Base-by-base conservation (phyloP, 129 eudicot species). In the Flaveria ramosissima region DNA sequence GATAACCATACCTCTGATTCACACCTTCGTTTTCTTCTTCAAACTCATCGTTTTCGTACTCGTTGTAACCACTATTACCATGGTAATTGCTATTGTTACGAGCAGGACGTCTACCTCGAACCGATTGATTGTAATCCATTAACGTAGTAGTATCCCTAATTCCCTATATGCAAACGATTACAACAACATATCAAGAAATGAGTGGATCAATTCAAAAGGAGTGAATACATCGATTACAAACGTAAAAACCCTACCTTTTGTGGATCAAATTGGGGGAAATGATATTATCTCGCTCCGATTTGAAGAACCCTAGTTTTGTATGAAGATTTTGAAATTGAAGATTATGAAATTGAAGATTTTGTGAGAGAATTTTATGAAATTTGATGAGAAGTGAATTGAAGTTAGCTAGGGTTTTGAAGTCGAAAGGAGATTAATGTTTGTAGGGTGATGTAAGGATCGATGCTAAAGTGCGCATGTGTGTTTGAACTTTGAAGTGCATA, bases 21-120 rank as follows among this genome's bases (percentile, higher is more conserved):
- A 75, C 53, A 64, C 67, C 67, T 26, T 77, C 81, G 62, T 82
- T 85, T 36, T 81, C 84, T 47, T 82, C 84, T 19, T 85, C 89
- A 0, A 64, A 68, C 57, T 86, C 91, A 24, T 86, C 82, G 67
- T 77, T 83, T 61, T 81, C 88, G 66, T 82, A 83, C 32, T 77
- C 84, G 36, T 75, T 71, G 46, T 70, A 42, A 63, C 36, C 42
- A 32, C 24, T 69, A 26, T 59, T 81, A 0, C 46, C 71, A 23
- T 68, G 86, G 45, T 78, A 85, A 79, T 36, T 57, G 67, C 79
- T 78, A 56, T 78, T 85, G 23, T 41, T 80, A 53, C 86, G 84
- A 75, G 43, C 80, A 57, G 89, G 80, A 8, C 85, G 89, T 30
- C 78, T 85, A 11, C 79, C 20, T 11, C 87, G 78, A 60, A 65